Percentiles rank a stretch among this genome's conserved stretches.
Conservation (phyloP, 148 eudicot genomes). For the Gaultheria prostrata region DNA sequence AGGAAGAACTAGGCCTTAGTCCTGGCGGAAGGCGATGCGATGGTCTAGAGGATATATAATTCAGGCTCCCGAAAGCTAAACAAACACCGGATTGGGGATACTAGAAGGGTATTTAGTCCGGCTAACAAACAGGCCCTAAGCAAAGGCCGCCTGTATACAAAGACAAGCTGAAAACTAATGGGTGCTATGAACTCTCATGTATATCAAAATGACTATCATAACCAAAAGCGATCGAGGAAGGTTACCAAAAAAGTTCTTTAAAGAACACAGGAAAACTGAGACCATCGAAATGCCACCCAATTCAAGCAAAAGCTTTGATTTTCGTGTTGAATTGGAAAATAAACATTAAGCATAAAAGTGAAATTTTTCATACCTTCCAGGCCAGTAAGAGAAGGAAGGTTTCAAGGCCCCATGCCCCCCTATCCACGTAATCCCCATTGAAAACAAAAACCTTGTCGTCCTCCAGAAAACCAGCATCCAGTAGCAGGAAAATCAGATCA, state of each 20-base stretch:
- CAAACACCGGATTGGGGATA: neutral
- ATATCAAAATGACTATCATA: neutral
- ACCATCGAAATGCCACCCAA: neutral
- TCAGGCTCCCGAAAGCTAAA: neutral
- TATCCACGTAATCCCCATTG: slow-evolving; percentile 95
- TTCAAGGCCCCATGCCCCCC: slow-evolving; percentile 98
- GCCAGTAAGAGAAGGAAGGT: slow-evolving; percentile 70
- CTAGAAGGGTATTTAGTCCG: neutral
- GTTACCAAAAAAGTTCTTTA: neutral
- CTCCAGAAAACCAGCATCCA: neutral
- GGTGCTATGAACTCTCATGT: neutral
- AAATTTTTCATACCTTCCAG: slow-evolving; percentile 3
- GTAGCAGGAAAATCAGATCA: slow-evolving; percentile 1
- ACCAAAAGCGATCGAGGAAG: neutral
- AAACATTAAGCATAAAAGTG: neutral
- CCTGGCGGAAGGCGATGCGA: too few relatives aligned
- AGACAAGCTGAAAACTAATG: neutral
- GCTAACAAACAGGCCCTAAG: neutral
- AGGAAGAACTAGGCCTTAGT: too few relatives aligned
- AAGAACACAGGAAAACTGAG: neutral
- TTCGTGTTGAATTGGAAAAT: neutral
- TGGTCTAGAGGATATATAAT: neutral
- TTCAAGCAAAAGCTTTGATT: neutral
- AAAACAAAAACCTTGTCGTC: slow-evolving; percentile 48
- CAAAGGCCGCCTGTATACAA: neutral